phyloP scores from a whole-genome alignment of 331 rosid genomes.

The Pyracantha coccinea region DNA sequence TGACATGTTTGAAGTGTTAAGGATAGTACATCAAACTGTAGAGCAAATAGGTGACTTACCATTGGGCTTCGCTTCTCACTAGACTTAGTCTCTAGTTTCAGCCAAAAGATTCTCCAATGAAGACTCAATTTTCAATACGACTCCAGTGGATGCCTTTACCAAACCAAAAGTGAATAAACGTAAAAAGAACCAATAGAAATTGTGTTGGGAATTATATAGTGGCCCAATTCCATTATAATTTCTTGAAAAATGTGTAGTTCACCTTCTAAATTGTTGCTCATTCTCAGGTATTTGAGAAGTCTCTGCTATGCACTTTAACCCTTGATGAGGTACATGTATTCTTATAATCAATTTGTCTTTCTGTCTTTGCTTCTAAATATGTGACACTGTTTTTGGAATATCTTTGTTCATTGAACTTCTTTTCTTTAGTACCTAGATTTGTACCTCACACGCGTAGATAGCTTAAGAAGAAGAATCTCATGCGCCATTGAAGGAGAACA shows the following conservation, averaged over 20 bases:
- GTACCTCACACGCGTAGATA: conserved; percentile 80
- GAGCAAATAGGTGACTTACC: background rate
- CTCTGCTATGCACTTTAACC: conserved; percentile 53
- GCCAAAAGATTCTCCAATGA: background rate
- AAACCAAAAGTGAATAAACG: background rate
- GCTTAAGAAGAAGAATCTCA: conserved; percentile 80
- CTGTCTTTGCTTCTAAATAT: background rate
- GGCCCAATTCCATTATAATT: background rate
- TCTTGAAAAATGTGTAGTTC: background rate
- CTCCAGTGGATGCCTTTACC: background rate
- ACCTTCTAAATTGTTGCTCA: background rate
- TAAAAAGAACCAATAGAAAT: background rate
- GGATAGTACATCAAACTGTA: background rate
- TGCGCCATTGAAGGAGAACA: conserved; percentile 29
- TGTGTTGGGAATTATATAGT: background rate
- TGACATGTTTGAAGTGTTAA: no score
- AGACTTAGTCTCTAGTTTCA: background rate
- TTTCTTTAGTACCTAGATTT: conserved; percentile 71
- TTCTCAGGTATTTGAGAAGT: conserved; percentile 69
- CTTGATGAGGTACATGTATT: conserved; percentile 53
- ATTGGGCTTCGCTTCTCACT: background rate
- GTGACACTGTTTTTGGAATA: background rate
- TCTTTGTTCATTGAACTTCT: background rate
- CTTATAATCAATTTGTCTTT: background rate
- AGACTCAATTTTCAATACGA: background rate